Percentiles rank a stretch among this genome's conserved stretches.
Evolutionary conservation across 2,329 filamentous ascomycete genomes (phyloP).

Genomic region (Fusarium cyanostomum): DNA sequence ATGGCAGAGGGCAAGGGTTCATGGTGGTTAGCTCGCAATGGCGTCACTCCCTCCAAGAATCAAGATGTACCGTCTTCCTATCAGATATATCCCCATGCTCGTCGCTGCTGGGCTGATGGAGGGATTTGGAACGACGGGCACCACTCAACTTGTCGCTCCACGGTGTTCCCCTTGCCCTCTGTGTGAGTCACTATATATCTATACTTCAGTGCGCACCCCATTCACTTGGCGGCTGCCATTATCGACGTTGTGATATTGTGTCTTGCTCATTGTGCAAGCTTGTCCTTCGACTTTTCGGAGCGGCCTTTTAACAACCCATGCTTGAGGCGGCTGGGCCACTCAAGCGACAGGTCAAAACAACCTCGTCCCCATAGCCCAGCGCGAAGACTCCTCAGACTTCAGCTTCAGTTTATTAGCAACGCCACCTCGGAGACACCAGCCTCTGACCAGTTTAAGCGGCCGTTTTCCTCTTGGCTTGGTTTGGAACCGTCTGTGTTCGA

Average conservation of each 20-base stretch:
- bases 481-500: slow-evolving; percentile 26
- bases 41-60: slow-evolving; percentile 37
- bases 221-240: slow-evolving; percentile 40
- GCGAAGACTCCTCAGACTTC: slow-evolving; percentile 16
- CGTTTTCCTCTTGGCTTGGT: slow-evolving; percentile 32
- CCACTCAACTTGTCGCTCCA: slow-evolving; percentile 37
- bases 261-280: slow-evolving; percentile 27
- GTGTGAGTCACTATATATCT: slow-evolving; percentile 43
- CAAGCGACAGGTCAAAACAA: slow-evolving; percentile 32
- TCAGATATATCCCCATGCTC: slow-evolving; percentile 35
- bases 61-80: slow-evolving; percentile 33
- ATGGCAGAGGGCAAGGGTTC: slow-evolving; percentile 15
- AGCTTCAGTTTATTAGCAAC: slow-evolving; percentile 15
- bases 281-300: slow-evolving; percentile 27
- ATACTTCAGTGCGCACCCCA: slow-evolving; percentile 33
- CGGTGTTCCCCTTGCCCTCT: slow-evolving; percentile 42
- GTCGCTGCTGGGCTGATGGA: slow-evolving; percentile 25
- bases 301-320: slow-evolving; percentile 31
- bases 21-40: slow-evolving; percentile 32
- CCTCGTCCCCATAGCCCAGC: slow-evolving; percentile 23
- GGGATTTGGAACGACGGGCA: slow-evolving; percentile 42
- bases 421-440: slow-evolving; percentile 11
- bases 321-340: slow-evolving; percentile 40
- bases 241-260: slow-evolving; percentile 28
- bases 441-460: slow-evolving; percentile 4